Conservation (phyloP, 2,329 filamentous ascomycete species). For the Clonostachys chloroleuca region DNA sequence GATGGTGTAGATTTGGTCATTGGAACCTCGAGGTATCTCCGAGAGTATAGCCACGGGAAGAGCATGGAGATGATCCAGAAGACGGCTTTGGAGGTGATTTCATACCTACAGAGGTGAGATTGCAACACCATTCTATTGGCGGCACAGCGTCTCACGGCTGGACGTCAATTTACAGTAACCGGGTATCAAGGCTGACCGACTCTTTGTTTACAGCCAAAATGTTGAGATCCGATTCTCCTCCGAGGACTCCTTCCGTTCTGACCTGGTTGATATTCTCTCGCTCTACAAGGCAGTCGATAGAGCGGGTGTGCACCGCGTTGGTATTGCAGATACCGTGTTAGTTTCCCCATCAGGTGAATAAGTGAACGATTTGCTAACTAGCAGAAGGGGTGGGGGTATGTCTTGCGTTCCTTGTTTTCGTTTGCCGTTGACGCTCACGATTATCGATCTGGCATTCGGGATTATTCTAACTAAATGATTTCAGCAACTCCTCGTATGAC, state of each 20-base stretch:
- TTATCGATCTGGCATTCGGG: no score
- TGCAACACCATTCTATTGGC: background rate
- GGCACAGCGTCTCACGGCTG: no score
- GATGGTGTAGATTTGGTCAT: slow-evolving; percentile 80
- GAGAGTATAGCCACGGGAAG: slow-evolving; percentile 82
- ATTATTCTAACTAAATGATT: no score
- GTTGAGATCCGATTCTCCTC: slow-evolving; percentile 46
- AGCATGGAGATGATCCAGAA: slow-evolving; percentile 75
- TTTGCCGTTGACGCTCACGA: no score
- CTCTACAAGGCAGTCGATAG: slow-evolving; percentile 58
- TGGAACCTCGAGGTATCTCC: slow-evolving; percentile 73
- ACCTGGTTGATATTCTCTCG: slow-evolving; percentile 76
- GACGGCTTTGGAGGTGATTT: slow-evolving; percentile 75
- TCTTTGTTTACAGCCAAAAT: slow-evolving; percentile 4
- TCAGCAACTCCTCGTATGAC: slow-evolving; percentile 70
- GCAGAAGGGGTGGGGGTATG: no score
- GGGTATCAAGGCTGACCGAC: background rate
- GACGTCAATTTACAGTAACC: no score
- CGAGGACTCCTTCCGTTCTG: slow-evolving; percentile 81
- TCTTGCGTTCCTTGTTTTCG: no score
- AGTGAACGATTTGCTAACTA: no score
- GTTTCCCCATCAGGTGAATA: no score
- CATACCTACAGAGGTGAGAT: slow-evolving; percentile 68
- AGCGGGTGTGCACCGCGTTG: slow-evolving; percentile 3
- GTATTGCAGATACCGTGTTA: slow-evolving; percentile 3